Percentiles rank a stretch among this genome's conserved stretches.
Evolutionary conservation across 345 rosid species (phyloP).

Genomic region (Citrus unshiu): DNA sequence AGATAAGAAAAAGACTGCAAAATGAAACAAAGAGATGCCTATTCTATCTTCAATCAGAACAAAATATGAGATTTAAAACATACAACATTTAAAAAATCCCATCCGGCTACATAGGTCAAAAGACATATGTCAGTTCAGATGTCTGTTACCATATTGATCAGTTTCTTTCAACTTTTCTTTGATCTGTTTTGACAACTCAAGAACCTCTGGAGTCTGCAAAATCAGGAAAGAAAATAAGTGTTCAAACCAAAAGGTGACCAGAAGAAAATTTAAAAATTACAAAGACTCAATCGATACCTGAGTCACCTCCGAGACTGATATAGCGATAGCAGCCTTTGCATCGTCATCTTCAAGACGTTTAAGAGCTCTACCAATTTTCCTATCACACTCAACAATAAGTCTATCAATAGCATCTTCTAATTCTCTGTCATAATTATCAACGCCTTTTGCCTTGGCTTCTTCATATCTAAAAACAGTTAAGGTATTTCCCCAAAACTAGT

Average conservation of each 20-base stretch:
- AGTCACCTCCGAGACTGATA: conserved; percentile 95
- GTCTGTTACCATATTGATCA: conserved; percentile 67
- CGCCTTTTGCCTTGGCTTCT: conserved; percentile 82
- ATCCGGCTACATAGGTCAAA: background rate
- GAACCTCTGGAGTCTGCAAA: conserved; percentile 71
- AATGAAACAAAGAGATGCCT: background rate
- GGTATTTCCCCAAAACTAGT: conserved; percentile 2
- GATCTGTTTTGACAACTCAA: conserved; percentile 84
- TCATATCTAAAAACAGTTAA: conserved; percentile 61
- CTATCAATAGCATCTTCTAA: conserved; percentile 95
- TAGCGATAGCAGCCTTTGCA: conserved; percentile 99
- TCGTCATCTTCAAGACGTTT: conserved; percentile 99
- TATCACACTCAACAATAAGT: conserved; percentile 94
- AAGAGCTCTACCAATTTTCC: conserved; percentile 93
- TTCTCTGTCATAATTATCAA: conserved; percentile 85
- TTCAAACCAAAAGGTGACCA: background rate
- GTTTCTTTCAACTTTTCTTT: conserved; percentile 94
- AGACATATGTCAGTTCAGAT: background rate
- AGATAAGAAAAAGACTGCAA: background rate
- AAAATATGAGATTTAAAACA: background rate
- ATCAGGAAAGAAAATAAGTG: background rate
- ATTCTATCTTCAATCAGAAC: background rate
- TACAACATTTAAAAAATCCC: background rate
- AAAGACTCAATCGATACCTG: conserved; percentile 47
- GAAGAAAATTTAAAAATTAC: background rate